These are phyloP conservation scores for Aspergillus puulaauensis DNA, from an alignment of 2,329 filamentous ascomycete genomes.

Conservation along the genomic window DNA sequence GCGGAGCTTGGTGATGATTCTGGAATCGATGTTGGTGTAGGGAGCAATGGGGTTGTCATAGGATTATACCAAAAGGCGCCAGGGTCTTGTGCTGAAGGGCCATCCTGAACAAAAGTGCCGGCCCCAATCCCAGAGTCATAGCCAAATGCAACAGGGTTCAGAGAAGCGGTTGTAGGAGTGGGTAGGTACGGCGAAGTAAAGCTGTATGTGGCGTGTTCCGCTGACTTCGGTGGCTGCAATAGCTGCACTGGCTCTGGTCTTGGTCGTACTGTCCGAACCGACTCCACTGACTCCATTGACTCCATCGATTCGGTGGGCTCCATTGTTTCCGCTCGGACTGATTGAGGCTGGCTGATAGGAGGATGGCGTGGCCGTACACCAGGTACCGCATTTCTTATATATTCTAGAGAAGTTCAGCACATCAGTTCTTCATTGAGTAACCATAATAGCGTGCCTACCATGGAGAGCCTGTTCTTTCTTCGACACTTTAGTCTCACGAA, in stretches of 20 bases:
- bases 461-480: slow-evolving; percentile 70
- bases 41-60: background rate
- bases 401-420: slow-evolving; percentile 12
- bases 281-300: no score
- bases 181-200: background rate
- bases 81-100: background rate
- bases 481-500: slow-evolving; percentile 89
- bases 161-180: background rate
- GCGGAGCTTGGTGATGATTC: no score
- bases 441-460: no score
- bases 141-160: background rate
- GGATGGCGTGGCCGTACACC: background rate
- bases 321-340: background rate
- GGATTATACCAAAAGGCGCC: background rate
- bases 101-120: background rate
- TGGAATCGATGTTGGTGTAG: no score
- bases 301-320: background rate
- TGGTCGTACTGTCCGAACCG: no score
- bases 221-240: no score
- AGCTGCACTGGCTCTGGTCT: no score
- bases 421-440: no score
- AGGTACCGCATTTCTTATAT: slow-evolving; percentile 11
- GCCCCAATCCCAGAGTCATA: background rate
- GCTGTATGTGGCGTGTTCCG: background rate
- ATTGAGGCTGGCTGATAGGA: no score